Conservation (phyloP, 352 stramenopile genomes). For the Phytophthora ramorum region DNA sequence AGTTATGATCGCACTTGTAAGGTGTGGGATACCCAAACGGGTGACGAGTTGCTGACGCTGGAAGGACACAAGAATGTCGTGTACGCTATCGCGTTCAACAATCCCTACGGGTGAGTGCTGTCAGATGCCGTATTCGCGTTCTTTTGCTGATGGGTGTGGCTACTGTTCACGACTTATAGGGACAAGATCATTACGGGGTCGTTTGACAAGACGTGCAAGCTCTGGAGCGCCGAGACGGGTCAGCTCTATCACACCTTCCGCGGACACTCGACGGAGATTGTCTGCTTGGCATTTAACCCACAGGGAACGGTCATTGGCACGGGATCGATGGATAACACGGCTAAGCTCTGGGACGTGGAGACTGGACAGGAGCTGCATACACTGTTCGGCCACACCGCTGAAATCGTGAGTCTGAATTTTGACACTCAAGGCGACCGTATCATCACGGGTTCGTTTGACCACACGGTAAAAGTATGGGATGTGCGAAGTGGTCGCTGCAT, state of each 20-base stretch:
- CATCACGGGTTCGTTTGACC: slow-evolving; percentile 96
- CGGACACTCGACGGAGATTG: slow-evolving; percentile 96
- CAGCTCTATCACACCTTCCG: slow-evolving; percentile 95
- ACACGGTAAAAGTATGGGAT: slow-evolving; percentile 95
- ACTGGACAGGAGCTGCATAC: slow-evolving; percentile 95
- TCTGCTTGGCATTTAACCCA: slow-evolving; percentile 96
- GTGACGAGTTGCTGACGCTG: slow-evolving; percentile 93
- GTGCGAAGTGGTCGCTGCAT: slow-evolving; percentile 89
- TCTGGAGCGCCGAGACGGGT: slow-evolving; percentile 95
- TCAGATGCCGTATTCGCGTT: neutral
- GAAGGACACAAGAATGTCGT: slow-evolving; percentile 97
- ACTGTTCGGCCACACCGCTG: slow-evolving; percentile 93
- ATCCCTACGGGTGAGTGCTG: slow-evolving; percentile 90
- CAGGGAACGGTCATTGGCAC: slow-evolving; percentile 92
- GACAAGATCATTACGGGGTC: slow-evolving; percentile 96
- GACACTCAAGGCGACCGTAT: slow-evolving; percentile 93
- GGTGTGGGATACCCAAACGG: slow-evolving; percentile 95
- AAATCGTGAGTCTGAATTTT: slow-evolving; percentile 96
- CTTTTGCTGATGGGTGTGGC: neutral
- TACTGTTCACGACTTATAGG: slow-evolving; percentile 29
- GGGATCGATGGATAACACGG: slow-evolving; percentile 95
- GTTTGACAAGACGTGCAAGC: slow-evolving; percentile 97
- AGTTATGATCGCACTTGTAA: slow-evolving; percentile 96
- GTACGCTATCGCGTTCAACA: slow-evolving; percentile 97
- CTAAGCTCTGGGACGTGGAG: slow-evolving; percentile 96